Percentiles rank a stretch among this genome's conserved stretches.
Conservation (phyloP, 768 basidiomycete species). For the Mycena metata region DNA sequence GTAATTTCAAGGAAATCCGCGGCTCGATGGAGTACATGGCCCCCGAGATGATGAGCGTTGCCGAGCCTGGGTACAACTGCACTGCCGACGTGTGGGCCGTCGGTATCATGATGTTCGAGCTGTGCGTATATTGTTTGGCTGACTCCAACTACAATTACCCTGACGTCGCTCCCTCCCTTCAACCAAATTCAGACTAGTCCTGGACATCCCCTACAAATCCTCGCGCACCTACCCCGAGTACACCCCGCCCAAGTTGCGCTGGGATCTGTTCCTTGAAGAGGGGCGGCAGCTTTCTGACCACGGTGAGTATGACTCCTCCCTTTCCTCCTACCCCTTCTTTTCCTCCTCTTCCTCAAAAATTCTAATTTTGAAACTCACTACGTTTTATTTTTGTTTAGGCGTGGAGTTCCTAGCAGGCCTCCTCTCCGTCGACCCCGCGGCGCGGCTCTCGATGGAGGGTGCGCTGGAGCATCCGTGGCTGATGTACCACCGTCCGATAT, state of each 20-base stretch:
- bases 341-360: too few species aligned
- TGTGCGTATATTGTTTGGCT: background rate
- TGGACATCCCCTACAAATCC: background rate
- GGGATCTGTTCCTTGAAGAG: background rate
- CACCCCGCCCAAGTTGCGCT: background rate
- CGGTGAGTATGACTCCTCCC: background rate
- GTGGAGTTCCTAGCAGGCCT: background rate
- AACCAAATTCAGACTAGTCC: constrained; percentile 16
- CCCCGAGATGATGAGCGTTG: constrained; percentile 6
- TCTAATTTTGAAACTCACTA: background rate
- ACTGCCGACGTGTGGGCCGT: constrained; percentile 22
- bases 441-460: background rate
- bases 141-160: background rate
- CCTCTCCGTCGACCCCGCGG: background rate
- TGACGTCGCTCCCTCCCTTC: background rate
- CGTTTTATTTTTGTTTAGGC: background rate
- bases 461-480: constrained; percentile 17
- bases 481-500: constrained; percentile 22
- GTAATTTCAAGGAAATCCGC: background rate
- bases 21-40: constrained; percentile 24
- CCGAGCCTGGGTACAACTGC: background rate
- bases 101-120: constrained; percentile 4
- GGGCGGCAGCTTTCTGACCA: constrained; percentile 6
- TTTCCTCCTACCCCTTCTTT: background rate
- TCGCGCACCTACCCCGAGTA: background rate